Evolutionary conservation across 2,329 filamentous ascomycete species (phyloP).

Genomic region (Kalmusia sp.): DNA sequence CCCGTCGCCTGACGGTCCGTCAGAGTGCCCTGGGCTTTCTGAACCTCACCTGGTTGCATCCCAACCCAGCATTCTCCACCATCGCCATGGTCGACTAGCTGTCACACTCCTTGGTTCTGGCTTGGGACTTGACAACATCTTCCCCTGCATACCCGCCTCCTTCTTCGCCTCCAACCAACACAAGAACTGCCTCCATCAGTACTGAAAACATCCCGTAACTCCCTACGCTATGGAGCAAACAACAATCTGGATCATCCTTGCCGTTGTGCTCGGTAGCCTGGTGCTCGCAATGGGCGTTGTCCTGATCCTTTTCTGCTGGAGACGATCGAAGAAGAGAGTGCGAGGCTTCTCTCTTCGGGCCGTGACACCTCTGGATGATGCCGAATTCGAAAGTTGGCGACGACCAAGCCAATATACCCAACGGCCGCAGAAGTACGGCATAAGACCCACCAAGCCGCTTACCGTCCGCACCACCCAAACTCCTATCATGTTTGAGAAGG

Average conservation of each 20-base stretch:
- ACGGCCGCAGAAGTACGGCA: constrained; percentile 44
- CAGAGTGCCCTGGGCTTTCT: constrained; percentile 16
- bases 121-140: constrained; percentile 24
- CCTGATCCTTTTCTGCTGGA: constrained; percentile 40
- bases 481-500: constrained; percentile 45
- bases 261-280: constrained; percentile 41
- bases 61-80: constrained; percentile 25
- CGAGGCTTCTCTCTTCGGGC: constrained; percentile 46
- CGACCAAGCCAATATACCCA: constrained; percentile 46
- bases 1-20: constrained; percentile 25
- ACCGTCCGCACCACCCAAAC: constrained; percentile 34
- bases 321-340: constrained; percentile 41
- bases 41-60: constrained; percentile 21
- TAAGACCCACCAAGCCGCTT: constrained; percentile 34
- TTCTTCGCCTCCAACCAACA: constrained; percentile 10
- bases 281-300: constrained; percentile 35
- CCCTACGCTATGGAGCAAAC: constrained; percentile 39
- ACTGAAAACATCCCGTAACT: no score
- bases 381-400: constrained; percentile 51
- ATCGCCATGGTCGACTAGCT: constrained; percentile 37
- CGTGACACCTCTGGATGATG: constrained; percentile 48
- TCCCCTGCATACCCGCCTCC: constrained; percentile 17
- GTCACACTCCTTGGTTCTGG: constrained; percentile 25
- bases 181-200: not conserved
- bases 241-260: constrained; percentile 47